Evolutionary conservation across 805 yeast species (phyloP).

Genomic region (Ogataea pini): DNA sequence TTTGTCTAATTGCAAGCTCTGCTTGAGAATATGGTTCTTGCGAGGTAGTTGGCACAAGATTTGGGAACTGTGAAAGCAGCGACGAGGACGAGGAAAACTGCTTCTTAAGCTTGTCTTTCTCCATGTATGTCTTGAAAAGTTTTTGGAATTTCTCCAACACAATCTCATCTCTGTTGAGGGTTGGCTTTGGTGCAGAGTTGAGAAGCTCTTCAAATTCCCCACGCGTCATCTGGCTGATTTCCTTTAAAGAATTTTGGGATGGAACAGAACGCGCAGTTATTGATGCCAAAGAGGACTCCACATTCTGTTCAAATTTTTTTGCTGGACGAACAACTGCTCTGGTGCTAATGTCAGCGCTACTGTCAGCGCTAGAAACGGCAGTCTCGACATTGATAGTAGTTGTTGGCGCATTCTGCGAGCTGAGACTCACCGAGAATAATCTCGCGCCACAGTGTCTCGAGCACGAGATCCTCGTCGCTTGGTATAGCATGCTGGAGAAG

Average conservation of each 20-base stretch:
- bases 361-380: background rate
- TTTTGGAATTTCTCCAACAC: slow-evolving; percentile 29
- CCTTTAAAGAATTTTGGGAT: slow-evolving; percentile 3
- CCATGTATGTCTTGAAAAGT: slow-evolving; percentile 30
- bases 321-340: background rate
- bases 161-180: slow-evolving; percentile 32
- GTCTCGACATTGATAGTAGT: slow-evolving; percentile 1
- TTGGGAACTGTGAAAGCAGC: slow-evolving; percentile 50
- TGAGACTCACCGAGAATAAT: slow-evolving; percentile 2
- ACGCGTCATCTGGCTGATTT: slow-evolving; percentile 24
- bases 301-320: background rate
- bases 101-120: slow-evolving; percentile 25
- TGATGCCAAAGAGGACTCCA: background rate
- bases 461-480: background rate
- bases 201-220: slow-evolving; percentile 31
- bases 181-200: slow-evolving; percentile 29
- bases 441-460: slow-evolving; percentile 1
- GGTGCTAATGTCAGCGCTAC: background rate
- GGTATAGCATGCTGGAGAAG: background rate
- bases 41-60: slow-evolving; percentile 58
- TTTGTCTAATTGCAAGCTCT: slow-evolving; percentile 75
- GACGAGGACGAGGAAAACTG: slow-evolving; percentile 28
- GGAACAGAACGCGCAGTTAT: background rate
- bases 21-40: slow-evolving; percentile 71
- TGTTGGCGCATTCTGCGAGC: background rate